These are phyloP conservation scores for Colletotrichum tropicicola DNA, from an alignment of 2,329 filamentous ascomycete genomes.

Conservation along the genomic window DNA sequence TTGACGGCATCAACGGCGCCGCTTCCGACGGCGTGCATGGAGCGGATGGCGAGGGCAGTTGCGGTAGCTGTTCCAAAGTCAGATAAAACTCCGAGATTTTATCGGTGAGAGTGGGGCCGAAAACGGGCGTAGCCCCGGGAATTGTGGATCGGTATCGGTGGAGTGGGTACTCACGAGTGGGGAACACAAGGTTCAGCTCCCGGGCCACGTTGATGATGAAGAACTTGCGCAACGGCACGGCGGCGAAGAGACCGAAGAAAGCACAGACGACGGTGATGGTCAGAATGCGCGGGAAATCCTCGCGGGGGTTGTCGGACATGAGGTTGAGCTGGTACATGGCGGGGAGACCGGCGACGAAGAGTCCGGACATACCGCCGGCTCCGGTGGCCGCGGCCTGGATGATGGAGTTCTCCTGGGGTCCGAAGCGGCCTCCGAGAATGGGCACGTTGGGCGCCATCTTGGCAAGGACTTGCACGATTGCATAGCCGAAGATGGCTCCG, in stretches of 20 bases:
- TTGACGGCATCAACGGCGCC: conserved; percentile 61
- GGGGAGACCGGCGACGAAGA: conserved; percentile 70
- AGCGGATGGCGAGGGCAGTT: conserved; percentile 68
- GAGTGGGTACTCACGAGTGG: conserved; percentile 43
- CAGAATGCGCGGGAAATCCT: conserved; percentile 66
- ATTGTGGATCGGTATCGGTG: too few species aligned
- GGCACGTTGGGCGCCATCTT: conserved; percentile 53
- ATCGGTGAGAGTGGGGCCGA: too few species aligned
- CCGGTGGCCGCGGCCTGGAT: conserved; percentile 68
- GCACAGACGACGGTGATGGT: conserved; percentile 68
- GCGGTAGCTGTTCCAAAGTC: conserved; percentile 61
- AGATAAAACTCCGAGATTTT: too few species aligned
- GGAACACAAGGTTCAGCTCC: conserved; percentile 68
- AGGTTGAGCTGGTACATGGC: conserved; percentile 67
- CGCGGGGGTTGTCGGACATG: conserved; percentile 55
- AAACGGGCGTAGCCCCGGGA: too few species aligned
- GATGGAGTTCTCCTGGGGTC: conserved; percentile 70
- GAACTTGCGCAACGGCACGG: conserved; percentile 71
- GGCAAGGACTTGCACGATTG: conserved; percentile 56
- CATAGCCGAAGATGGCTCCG: conserved; percentile 67
- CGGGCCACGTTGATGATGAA: conserved; percentile 73
- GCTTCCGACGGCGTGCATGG: conserved; percentile 65
- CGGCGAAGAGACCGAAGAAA: conserved; percentile 72
- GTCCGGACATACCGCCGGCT: conserved; percentile 63
- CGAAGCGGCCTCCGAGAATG: conserved; percentile 62